Conservation (phyloP, 176 grass and related monocot genomes). For the Carex littledalei region DNA sequence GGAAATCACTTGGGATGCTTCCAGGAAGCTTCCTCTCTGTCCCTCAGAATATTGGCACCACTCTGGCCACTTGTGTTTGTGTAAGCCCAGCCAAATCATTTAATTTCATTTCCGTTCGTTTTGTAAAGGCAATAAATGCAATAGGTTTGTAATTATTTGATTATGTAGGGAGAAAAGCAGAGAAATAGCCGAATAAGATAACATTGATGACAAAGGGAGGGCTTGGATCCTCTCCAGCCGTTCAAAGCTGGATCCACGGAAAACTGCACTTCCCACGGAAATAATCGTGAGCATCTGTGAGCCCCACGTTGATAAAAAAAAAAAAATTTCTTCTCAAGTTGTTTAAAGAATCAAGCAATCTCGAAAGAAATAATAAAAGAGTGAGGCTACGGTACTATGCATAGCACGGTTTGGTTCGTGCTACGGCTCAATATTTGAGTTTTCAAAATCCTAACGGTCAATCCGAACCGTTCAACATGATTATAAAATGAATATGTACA, state of each 20-base stretch:
- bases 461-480: too few relatives aligned
- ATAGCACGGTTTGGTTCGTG: too few relatives aligned
- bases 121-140: neutral
- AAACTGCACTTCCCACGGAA: neutral
- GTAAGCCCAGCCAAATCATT: neutral
- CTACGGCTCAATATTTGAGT: too few relatives aligned
- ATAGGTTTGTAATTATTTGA: neutral
- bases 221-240: neutral
- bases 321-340: too few relatives aligned
- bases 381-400: too few relatives aligned
- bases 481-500: too few relatives aligned
- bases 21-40: conserved; percentile 35
- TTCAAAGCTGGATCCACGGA: too few relatives aligned
- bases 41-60: neutral
- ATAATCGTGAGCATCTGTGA: neutral
- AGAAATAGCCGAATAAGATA: neutral
- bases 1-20: conserved; percentile 1
- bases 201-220: neutral
- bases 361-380: neutral
- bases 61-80: neutral
- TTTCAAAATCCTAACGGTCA: too few relatives aligned
- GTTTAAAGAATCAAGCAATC: neutral
- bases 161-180: neutral
- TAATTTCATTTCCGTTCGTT: neutral
- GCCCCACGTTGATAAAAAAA: neutral